Base-by-base conservation (phyloP, 148 eudicot genomes). In the Amaranthus cruentus region DNA sequence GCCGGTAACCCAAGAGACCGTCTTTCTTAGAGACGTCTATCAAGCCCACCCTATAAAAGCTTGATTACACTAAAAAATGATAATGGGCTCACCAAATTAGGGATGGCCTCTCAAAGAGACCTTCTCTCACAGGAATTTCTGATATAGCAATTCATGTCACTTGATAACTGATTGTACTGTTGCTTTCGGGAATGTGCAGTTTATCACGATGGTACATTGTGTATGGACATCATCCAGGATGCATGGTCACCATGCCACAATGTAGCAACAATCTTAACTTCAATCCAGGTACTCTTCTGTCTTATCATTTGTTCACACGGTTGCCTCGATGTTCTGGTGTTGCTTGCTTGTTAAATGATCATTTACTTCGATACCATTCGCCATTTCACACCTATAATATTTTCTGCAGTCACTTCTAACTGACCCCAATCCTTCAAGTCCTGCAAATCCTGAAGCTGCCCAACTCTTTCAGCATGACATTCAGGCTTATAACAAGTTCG, bases 181-280 rank as follows among this genome's bases (percentile, higher is more conserved):
- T 28, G 38, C 38, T 28, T 43, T 2, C 14, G 62, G 2, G 18
- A 28, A 6, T 38, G 55, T 54, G 44, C 76, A 80, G 83, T 80
- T 72, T 80, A 80, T 62, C 79, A 76, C 9, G 83, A 80, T 47
- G 83, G 83, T 54, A 76, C 83, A 2, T 73, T 80, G 73, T 80
- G 83, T 74, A 80, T 80, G 83, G 79, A 80, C 64, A 80, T 76
- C 64, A 80, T 80, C 60, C 83, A 80, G 62, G 83, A 80, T 53
- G 83, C 83, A 67, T 80, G 83, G 83, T 81, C 83, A 47, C 83
- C 83, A 42, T 77, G 83, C 55, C 83, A 81, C 54, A 81, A 81
- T 51, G 83, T 77, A 55, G 74, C 83, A 21, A 77, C 83, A 13
- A 81, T 81, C 70, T 77, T 81, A 66, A 81, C 83, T 42, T 81